These are phyloP conservation scores for Lasiodiplodia sp. DNA, from an alignment of 2,329 filamentous ascomycete species.

Conservation along the genomic window DNA sequence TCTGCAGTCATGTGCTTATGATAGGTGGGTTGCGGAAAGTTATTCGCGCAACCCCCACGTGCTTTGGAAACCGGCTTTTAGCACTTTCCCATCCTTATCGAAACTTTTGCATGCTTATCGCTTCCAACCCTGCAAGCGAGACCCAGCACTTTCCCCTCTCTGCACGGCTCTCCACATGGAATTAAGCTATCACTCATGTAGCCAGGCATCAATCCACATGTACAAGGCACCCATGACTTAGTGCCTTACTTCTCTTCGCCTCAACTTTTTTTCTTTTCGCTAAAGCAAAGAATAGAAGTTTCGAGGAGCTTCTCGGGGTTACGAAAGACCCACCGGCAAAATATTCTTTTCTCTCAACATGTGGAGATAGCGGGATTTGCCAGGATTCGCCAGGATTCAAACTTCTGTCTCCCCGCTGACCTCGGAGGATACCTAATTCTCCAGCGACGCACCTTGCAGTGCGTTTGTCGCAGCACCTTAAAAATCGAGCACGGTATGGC, in stretches of 20 bases:
- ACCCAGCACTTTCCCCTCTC: neutral
- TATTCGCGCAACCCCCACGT: neutral
- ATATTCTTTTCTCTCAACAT: neutral
- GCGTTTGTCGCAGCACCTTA: neutral
- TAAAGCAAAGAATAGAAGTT: neutral
- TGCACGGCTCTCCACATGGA: neutral
- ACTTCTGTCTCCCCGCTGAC: neutral
- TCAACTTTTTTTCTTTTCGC: neutral
- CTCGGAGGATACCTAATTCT: neutral
- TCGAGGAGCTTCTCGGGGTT: neutral
- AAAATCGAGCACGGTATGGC: neutral
- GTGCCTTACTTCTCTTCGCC: neutral
- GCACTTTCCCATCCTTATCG: constrained; percentile 15
- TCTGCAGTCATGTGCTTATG: neutral
- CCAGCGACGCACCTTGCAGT: neutral
- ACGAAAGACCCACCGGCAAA: constrained; percentile 3
- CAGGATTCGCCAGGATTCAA: neutral
- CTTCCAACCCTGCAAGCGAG: neutral
- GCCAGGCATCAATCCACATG: neutral
- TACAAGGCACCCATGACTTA: neutral
- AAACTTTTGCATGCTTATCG: constrained; percentile 17
- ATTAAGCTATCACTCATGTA: neutral
- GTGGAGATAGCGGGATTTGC: neutral
- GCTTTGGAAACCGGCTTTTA: neutral
- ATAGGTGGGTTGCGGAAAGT: neutral